Conservation (phyloP, 495 filamentous ascomycete species). For the Penicillium coprophilum region DNA sequence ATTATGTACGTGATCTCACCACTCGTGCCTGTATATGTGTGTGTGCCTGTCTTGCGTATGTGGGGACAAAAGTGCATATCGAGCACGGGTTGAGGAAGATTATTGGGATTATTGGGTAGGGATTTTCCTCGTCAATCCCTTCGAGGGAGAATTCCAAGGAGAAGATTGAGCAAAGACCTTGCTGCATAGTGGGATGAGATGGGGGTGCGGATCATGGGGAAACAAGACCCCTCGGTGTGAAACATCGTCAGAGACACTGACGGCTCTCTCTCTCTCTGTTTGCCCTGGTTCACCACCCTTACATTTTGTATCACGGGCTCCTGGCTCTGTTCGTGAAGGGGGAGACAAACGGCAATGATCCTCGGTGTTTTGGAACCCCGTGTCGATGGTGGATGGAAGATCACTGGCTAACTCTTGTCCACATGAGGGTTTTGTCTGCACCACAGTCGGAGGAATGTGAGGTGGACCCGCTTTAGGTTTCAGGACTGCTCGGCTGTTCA, state of each 20-base stretch:
- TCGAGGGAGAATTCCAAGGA: not conserved
- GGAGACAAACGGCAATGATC: slow-evolving; percentile 6
- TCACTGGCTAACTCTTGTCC: not conserved
- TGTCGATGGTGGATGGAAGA: not conserved
- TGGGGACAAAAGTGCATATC: slow-evolving; percentile 3
- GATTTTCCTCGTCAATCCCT: not conserved
- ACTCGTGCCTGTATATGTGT: slow-evolving; percentile 11
- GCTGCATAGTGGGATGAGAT: slow-evolving; percentile 1
- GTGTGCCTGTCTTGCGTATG: slow-evolving; percentile 3
- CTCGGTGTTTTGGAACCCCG: slow-evolving; percentile 1
- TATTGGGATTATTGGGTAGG: slow-evolving; percentile 3
- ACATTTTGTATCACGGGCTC: not conserved
- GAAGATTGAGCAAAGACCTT: not conserved
- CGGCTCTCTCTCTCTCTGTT: not conserved
- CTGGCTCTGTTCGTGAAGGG: not conserved
- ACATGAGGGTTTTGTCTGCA: not conserved
- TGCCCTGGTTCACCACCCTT: slow-evolving; percentile 10
- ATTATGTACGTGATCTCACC: slow-evolving; percentile 4
- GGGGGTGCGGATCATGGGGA: not conserved
- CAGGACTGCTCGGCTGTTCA: not conserved
- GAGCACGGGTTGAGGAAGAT: slow-evolving; percentile 7
- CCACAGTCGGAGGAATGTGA: slow-evolving; percentile 11
- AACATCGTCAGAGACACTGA: slow-evolving; percentile 4
- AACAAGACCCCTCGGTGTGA: slow-evolving; percentile 1
- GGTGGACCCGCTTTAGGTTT: not conserved